Evolutionary conservation across 225 moss, liverwort and hornwort species (phyloP).

Genomic region (Marchantia polymorpha): DNA sequence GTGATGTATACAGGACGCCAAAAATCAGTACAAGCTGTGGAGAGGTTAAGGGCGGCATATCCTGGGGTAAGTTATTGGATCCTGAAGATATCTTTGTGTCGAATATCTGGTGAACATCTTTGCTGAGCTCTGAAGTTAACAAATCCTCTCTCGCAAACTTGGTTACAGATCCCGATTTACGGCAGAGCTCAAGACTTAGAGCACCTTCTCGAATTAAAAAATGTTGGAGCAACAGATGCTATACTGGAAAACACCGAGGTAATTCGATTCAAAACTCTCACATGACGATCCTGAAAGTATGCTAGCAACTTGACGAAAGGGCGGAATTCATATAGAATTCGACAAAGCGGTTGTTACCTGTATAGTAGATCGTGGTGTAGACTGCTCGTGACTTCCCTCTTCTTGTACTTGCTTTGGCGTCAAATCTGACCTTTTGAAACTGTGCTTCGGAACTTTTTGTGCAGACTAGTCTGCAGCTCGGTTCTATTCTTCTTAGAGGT

Average conservation of each 20-base stretch:
- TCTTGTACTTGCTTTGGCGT: not conserved
- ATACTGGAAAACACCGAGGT: conserved; percentile 99
- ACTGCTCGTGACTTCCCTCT: too few species aligned
- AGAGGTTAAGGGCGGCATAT: conserved; percentile 76
- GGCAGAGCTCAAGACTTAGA: conserved; percentile 86
- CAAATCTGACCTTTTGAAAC: not conserved
- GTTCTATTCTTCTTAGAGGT: conserved; percentile 88
- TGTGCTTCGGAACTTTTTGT: not conserved
- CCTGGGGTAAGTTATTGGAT: conserved; percentile 45
- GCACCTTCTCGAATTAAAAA: conserved; percentile 83
- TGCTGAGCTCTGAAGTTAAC: not conserved
- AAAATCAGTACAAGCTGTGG: conserved; percentile 87
- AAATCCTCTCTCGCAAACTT: not conserved
- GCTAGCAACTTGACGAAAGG: not conserved
- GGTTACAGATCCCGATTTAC: conserved; percentile 75
- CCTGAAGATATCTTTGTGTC: not conserved
- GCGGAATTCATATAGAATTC: too few species aligned
- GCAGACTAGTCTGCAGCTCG: conserved; percentile 90
- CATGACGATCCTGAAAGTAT: not conserved
- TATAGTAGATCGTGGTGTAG: too few species aligned
- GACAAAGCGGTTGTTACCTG: too few species aligned
- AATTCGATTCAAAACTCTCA: not conserved
- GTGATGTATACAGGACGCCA: conserved; percentile 97
- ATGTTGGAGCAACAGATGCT: conserved; percentile 78
- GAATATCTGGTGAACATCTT: not conserved